A percentile compares a stretch with the other conserved stretches of the same genome.
phyloP scores from a whole-genome alignment of 179 eudicot genomes.

The Pouteria campechiana region DNA sequence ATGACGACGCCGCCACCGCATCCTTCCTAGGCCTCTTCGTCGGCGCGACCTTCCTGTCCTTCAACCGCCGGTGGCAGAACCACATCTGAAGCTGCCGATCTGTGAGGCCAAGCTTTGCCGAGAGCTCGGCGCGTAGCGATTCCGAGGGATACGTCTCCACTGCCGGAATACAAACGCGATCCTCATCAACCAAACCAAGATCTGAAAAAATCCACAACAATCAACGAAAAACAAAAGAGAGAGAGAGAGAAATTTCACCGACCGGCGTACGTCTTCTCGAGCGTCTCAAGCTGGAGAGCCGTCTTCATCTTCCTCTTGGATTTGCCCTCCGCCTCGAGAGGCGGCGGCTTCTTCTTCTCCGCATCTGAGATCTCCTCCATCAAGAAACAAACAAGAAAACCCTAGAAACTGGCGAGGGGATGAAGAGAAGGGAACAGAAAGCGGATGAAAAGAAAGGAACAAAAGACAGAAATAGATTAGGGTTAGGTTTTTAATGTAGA shows the following conservation, averaged over 20 bases:
- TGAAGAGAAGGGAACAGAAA: neutral
- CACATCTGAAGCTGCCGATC: slow-evolving; percentile 95
- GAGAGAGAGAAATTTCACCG: neutral
- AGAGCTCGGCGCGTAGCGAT: slow-evolving; percentile 56
- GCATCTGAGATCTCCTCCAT: slow-evolving; percentile 19
- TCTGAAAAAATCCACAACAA: neutral
- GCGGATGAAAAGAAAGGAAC: neutral
- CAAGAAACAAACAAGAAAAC: slow-evolving; percentile 9
- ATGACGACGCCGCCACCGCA: slow-evolving; percentile 15
- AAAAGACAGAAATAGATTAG: neutral
- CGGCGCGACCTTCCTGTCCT: slow-evolving; percentile 46
- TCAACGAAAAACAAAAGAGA: neutral
- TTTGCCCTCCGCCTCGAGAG: slow-evolving; percentile 41
- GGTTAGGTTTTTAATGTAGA: slow-evolving; percentile 15
- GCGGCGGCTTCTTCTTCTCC: slow-evolving; percentile 29
- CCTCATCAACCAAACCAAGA: slow-evolving; percentile 3
- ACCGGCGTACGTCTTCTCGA: slow-evolving; percentile 85
- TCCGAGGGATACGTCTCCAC: slow-evolving; percentile 68
- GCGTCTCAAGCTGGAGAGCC: slow-evolving; percentile 70
- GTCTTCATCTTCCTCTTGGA: slow-evolving; percentile 92
- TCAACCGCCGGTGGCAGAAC: slow-evolving; percentile 88
- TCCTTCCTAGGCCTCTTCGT: slow-evolving; percentile 13
- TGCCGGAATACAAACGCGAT: slow-evolving; percentile 12
- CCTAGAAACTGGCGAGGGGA: neutral
- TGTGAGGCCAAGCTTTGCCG: slow-evolving; percentile 55